Conservation (phyloP, 2,329 filamentous ascomycete species). For the Aspergillus unguis region DNA sequence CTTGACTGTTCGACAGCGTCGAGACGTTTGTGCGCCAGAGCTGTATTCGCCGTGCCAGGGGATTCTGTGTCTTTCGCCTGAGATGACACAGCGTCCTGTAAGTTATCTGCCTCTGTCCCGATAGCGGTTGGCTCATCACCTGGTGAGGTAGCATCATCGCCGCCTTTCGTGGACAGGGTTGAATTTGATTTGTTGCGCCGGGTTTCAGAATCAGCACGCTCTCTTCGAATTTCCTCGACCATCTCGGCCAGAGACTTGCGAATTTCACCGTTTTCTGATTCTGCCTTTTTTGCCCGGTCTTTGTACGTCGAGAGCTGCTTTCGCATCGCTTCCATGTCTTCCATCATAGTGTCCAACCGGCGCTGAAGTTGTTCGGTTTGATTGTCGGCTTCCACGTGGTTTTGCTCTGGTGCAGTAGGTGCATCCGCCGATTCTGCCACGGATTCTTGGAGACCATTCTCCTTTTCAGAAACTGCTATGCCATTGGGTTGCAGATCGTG, state of each 20-base stretch:
- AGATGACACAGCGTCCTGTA: slow-evolving; percentile 50
- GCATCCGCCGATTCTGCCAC: slow-evolving; percentile 10
- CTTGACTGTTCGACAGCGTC: slow-evolving; percentile 54
- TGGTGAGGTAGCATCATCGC: slow-evolving; percentile 4
- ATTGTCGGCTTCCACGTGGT: slow-evolving; percentile 25
- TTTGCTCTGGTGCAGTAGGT: slow-evolving; percentile 31
- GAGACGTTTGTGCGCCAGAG: slow-evolving; percentile 28
- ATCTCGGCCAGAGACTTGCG: slow-evolving; percentile 79
- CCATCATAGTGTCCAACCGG: slow-evolving; percentile 71
- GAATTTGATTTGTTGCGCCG: slow-evolving; percentile 31
- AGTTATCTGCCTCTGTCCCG: slow-evolving; percentile 11
- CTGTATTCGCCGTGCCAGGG: slow-evolving; percentile 44
- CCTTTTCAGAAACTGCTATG: slow-evolving; percentile 4
- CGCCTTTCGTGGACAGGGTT: slow-evolving; percentile 13
- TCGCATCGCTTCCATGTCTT: slow-evolving; percentile 77
- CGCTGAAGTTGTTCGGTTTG: slow-evolving; percentile 57
- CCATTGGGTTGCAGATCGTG: slow-evolving; percentile 8
- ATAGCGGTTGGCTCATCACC: slow-evolving; percentile 14
- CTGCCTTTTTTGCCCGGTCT: slow-evolving; percentile 73
- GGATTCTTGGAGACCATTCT: slow-evolving; percentile 9
- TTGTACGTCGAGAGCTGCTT: slow-evolving; percentile 76
- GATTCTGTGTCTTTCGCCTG: slow-evolving; percentile 40
- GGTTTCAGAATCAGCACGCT: slow-evolving; percentile 56
- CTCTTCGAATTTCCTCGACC: slow-evolving; percentile 74
- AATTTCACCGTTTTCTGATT: slow-evolving; percentile 69